Conservation (phyloP, 1,284 basidiomycete species). For the Papiliotrema terrestris region DNA sequence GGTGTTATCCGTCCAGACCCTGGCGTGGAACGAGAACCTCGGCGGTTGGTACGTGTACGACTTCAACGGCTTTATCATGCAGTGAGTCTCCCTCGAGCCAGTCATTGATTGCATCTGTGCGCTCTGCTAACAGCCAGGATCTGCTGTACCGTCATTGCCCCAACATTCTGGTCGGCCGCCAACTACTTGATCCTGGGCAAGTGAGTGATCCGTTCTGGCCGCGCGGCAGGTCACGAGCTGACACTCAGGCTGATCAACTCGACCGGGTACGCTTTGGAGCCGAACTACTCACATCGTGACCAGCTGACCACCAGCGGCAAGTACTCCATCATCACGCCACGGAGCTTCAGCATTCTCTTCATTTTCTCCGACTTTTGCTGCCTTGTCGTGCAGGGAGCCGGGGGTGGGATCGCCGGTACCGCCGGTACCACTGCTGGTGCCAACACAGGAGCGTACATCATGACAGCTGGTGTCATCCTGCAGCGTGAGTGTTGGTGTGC, state of each 20-base stretch:
- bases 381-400: slow-evolving; percentile 36
- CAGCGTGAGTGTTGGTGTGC: slow-evolving; percentile 7
- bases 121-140: slow-evolving; percentile 3
- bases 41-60: slow-evolving; percentile 5
- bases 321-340: slow-evolving; percentile 22
- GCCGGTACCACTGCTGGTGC: slow-evolving; percentile 5
- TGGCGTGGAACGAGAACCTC: slow-evolving; percentile 1
- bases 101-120: neutral
- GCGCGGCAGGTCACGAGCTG: slow-evolving; percentile 4
- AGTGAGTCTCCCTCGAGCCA: slow-evolving; percentile 4
- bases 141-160: slow-evolving; percentile 17
- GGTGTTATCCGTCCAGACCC: neutral
- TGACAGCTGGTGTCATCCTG: slow-evolving; percentile 20
- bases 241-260: neutral
- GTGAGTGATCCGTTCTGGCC: slow-evolving; percentile 1
- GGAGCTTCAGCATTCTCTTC: slow-evolving; percentile 29
- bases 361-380: slow-evolving; percentile 30
- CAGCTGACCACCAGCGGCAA: neutral
- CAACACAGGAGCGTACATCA: slow-evolving; percentile 22
- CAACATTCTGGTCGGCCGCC: slow-evolving; percentile 26
- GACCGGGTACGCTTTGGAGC: neutral
- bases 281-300: neutral
- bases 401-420: slow-evolving; percentile 28
- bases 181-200: slow-evolving; percentile 26
- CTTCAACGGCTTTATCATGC: slow-evolving; percentile 17